A percentile compares a stretch with the other conserved stretches of the same genome.
These are phyloP conservation scores for Mortierella sp. DNA, from an alignment of 371 early-diverging fungal species.

Conservation along the genomic window DNA sequence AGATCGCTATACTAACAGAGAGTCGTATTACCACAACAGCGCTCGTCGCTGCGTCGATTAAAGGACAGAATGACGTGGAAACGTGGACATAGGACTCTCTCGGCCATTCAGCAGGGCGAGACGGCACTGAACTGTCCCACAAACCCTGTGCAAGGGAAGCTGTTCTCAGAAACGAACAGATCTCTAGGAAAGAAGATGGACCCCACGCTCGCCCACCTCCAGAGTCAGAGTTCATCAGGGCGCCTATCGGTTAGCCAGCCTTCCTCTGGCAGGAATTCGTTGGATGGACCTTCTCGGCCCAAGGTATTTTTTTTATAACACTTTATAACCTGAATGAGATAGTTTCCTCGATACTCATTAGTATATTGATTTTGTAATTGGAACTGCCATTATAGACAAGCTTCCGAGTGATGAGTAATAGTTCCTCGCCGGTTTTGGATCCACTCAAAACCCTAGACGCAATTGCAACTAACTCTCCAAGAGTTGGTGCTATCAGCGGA, in stretches of 20 bases:
- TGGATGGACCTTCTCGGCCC: constrained; percentile 29
- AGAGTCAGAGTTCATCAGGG: constrained; percentile 10
- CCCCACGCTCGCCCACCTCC: constrained; percentile 26
- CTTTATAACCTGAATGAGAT: too few relatives aligned
- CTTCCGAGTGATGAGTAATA: constrained; percentile 21
- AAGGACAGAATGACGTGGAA: constrained; percentile 49
- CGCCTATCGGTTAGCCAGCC: constrained; percentile 34
- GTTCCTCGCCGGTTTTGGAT: constrained; percentile 35
- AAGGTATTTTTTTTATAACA: too few relatives aligned
- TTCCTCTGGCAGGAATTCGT: constrained; percentile 42
- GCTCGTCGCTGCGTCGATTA: constrained; percentile 45
- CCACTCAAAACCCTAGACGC: constrained; percentile 28
- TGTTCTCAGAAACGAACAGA: constrained; percentile 14
- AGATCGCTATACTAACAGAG: neutral
- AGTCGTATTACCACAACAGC: constrained; percentile 14
- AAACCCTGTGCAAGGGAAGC: constrained; percentile 6
- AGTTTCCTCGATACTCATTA: too few relatives aligned
- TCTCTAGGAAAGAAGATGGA: constrained; percentile 40
- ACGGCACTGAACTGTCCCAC: neutral
- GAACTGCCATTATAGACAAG: constrained; percentile 1
- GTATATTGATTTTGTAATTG: too few relatives aligned
- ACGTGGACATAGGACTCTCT: constrained; percentile 33
- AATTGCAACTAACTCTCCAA: constrained; percentile 19
- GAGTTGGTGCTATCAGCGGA: constrained; percentile 18
- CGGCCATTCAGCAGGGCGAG: constrained; percentile 31